Evolutionary conservation across 108 stramenopile genomes (phyloP), one percentile per base, ranked within the genome.

Genomic region (Stephanodiscus minutulus): DNA sequence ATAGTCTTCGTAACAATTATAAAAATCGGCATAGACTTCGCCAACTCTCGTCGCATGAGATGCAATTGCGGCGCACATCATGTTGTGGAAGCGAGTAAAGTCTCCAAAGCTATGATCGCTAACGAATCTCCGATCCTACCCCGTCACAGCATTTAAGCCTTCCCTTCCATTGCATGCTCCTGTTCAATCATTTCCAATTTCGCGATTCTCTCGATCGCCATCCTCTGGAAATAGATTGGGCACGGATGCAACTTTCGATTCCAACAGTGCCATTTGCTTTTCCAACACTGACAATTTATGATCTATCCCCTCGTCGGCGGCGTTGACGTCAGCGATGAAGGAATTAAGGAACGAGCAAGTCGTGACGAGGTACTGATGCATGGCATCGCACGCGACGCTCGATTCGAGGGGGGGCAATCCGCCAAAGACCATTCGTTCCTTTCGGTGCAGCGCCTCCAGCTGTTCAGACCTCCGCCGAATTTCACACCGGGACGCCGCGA

Each of bases 331-430:
- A 1, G 74, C 80, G 58, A 76, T 50, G 36, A 58, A 81, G 15
- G 80, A 70, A 65, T 81, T 81, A 1, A 81, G 50, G 55, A 76
- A 81, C 20, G 33, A 35, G 28, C 70, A 76, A 1, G 80, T 74
- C 15, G 69, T 74, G 20, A 57, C 47, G 5, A 80, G 22, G 31
- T 70, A 80, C 12, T 75, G 73, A 62, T 75, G 79, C 22, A 80
- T 62, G 10, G 79, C 73, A 12, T 77, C 70, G 52, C 76, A 77
- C 7, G 50, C 15, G 11, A 70, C 60, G 61, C 60, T 70, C 11
- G 76, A 49, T 21, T 77, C 76, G 24, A 77, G 69, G 18, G 76
- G 76, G 41, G 76, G 60, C 5, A 44, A 21, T 15, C 43, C 39
- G 17, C 56, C 76, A 60, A 77, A 77, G n/a, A 50, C 63, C 41